Evolutionary conservation across 192 early-diverging fungal species (phyloP), one percentile per base, ranked within the genome.

Genomic region (Umbelopsis ramanniana): DNA sequence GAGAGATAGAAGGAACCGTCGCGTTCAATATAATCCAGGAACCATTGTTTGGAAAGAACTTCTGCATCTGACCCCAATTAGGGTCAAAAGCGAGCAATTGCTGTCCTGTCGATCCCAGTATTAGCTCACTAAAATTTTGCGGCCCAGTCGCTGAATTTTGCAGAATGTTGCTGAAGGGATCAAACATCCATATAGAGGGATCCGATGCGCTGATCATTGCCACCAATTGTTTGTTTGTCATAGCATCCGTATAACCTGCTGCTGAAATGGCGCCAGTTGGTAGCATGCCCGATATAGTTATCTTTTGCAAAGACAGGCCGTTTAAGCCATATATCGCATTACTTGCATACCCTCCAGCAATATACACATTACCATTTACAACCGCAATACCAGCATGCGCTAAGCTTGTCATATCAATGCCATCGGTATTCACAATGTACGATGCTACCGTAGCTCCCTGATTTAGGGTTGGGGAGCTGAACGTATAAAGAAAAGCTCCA

Each of bases 121-220:
- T 19, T 37, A 63, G 57, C 7, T 63, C 57, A 19, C 29, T 63
- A 12, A 17, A 19, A n/a, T 63, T 63, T 37, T 63, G 29, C 33
- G 57, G 57, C 15, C 57, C 57, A 12, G 57, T 35, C 2, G 57
- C 57, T 63, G 57, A 63, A 38, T 63, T 63, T 14, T 63, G 57
- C 33, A 63, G 26, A 38, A 63, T 29, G n/a, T 63, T 63, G 33
- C n/a, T 63, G 57, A 29, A 37, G 9, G 57, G 57, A 37, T 63
- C 57, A 35, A 37, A 63, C 29, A 63, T 63, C 57, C 57, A 63
- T 19, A 63, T 63, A 17, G 57, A 63, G 33, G 57, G 57, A 63
- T 63, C 57, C 5, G 57, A 29, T 3, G 57, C 57, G 57, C 57
- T 63, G 57, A 63, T 63, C 57, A 63, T 63, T 37, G 57, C 57